Base-by-base conservation (phyloP, 345 rosid genomes). In the Dipteronia sinensis region DNA sequence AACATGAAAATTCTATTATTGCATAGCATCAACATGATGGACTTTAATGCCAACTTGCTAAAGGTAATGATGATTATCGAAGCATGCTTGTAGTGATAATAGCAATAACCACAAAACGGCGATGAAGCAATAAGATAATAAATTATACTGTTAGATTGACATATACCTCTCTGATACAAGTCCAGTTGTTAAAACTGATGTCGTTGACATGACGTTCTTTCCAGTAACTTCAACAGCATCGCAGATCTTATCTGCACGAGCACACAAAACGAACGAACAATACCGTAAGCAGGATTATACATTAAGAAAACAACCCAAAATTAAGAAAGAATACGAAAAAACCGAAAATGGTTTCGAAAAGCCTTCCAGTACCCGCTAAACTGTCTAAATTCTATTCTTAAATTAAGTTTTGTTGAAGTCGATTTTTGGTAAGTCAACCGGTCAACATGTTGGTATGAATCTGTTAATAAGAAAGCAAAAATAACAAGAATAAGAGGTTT, bases 221-320 rank as follows among this genome's bases (percentile, higher is more conserved):
- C 98, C 99, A 51, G 98, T 89, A 74, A 93, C 95, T 85, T 95
- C 97, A 82, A 89, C 89, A 38, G 99, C 99, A 83, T 95, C 98
- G 38, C 89, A 94, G 27, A 92, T 87, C 85, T 91, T 95, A 82
- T 87, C 95, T 91, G 82, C 76, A 42, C 46, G 67, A 6, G 46
- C 38, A 75, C 53, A 66, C 53, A 66, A 1, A 31, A 40, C 7
- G 3, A 22, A 66, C 38, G 34, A n/a, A 66, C 51, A 53, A n/a
- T 66, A 19, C 6, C 5, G 40, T 65, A 53, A 65, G 71, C 22
- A 75, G 20, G 4, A 63, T 5, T 6, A 42, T 42, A 42, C 44
- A 65, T 9, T 31, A 31, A 13, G 7, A 63, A 49, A 29, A 25
- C 16, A n/a, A 63, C 15, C 47, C 25, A 20, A 55, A 15, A 15